Evolutionary conservation across 106 monocot species (phyloP).

Genomic region (Dioscorea alata): DNA sequence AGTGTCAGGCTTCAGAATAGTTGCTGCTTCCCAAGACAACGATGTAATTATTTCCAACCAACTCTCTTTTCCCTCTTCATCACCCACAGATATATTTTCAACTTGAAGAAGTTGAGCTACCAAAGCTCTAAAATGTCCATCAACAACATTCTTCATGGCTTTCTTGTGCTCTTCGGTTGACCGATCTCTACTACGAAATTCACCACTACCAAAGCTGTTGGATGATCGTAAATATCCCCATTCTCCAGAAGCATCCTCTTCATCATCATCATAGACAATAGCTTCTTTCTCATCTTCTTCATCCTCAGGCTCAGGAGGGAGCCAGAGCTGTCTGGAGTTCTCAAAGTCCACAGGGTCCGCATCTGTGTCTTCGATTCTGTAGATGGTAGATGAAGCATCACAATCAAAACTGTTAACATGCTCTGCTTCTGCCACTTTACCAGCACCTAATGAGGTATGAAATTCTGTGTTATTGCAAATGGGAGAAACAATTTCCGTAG

Average conservation of each 20-base stretch:
- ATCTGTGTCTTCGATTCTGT: constrained; percentile 38
- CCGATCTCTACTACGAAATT: constrained; percentile 34
- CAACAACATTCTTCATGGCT: constrained; percentile 71
- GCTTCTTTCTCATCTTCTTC: constrained; percentile 66
- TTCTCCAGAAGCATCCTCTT: constrained; percentile 48
- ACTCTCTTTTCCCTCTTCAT: constrained; percentile 56
- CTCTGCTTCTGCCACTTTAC: constrained; percentile 34
- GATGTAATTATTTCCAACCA: constrained; percentile 90
- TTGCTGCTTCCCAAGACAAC: constrained; percentile 89
- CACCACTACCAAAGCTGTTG: constrained; percentile 62
- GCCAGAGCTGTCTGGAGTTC: constrained; percentile 75
- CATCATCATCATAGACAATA: constrained; percentile 36
- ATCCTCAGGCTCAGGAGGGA: constrained; percentile 88
- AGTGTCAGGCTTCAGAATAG: constrained; percentile 79
- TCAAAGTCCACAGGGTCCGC: constrained; percentile 70
- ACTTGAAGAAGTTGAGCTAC: constrained; percentile 80
- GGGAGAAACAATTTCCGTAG: constrained; percentile 19
- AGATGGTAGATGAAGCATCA: constrained; percentile 55
- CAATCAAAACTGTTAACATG: constrained; percentile 34
- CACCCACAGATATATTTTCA: constrained; percentile 62
- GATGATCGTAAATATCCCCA: constrained; percentile 39
- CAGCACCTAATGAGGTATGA: constrained; percentile 25
- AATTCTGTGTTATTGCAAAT: constrained; percentile 16
- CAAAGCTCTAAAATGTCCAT: constrained; percentile 83
- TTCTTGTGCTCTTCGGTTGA: constrained; percentile 61